Conservation (phyloP, 371 early-diverging fungal genomes). For the Chytridium lagenaria region DNA sequence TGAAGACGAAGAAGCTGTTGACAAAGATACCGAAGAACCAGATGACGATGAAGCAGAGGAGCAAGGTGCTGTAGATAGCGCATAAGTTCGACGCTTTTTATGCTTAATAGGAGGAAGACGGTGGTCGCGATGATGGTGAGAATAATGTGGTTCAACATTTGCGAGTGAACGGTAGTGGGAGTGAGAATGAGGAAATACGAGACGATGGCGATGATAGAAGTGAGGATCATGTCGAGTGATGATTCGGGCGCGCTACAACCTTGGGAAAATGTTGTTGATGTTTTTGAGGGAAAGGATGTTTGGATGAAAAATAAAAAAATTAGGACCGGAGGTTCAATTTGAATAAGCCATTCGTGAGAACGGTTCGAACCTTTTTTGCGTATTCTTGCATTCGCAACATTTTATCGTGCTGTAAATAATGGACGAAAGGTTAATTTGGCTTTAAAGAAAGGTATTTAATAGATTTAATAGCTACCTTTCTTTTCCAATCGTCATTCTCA, state of each 20-base stretch:
- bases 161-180: background rate
- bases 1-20: background rate
- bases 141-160: background rate
- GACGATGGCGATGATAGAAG: background rate
- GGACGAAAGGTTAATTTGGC: background rate
- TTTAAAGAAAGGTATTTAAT: background rate
- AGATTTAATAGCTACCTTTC: background rate
- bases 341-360: background rate
- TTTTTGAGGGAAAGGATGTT: background rate
- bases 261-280: background rate
- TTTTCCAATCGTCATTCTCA: constrained; percentile 14
- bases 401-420: constrained; percentile 1
- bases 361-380: background rate
- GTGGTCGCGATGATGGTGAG: background rate
- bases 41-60: background rate
- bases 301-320: background rate
- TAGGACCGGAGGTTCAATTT: too few species aligned
- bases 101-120: background rate
- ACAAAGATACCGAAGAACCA: background rate
- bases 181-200: background rate
- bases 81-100: background rate
- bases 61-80: background rate
- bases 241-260: background rate
- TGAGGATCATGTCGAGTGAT: background rate
- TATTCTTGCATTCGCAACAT: constrained; percentile 8